Evolutionary conservation across 1,139 yeast species (phyloP).

Genomic region (Trichomonascaceae sp.): DNA sequence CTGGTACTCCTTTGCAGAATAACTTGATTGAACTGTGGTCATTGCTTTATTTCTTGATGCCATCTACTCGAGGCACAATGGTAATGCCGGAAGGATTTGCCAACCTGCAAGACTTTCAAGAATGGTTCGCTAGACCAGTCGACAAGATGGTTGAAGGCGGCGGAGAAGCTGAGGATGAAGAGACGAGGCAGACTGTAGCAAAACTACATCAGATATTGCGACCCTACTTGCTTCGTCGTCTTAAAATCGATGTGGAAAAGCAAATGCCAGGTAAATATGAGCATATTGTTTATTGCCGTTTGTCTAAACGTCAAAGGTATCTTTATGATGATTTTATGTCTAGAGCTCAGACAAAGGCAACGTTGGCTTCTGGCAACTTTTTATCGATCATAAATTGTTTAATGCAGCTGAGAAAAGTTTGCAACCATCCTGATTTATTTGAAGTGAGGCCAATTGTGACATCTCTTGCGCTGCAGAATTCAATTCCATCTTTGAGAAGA

Average conservation of each 20-base stretch:
- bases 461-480: slow-evolving; percentile 66
- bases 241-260: slow-evolving; percentile 94
- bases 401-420: slow-evolving; percentile 96
- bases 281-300: slow-evolving; percentile 84
- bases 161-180: slow-evolving; percentile 51
- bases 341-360: slow-evolving; percentile 89
- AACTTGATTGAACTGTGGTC: slow-evolving; percentile 94
- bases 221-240: slow-evolving; percentile 83
- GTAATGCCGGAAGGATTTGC: slow-evolving; percentile 97
- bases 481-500: slow-evolving; percentile 50
- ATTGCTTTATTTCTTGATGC: slow-evolving; percentile 88
- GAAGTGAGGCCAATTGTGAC: slow-evolving; percentile 95
- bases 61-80: slow-evolving; percentile 48
- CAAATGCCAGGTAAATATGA: slow-evolving; percentile 99
- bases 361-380: slow-evolving; percentile 90
- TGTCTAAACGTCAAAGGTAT: slow-evolving; percentile 87
- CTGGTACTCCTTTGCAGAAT: slow-evolving; percentile 95
- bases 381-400: slow-evolving; percentile 92
- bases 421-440: slow-evolving; percentile 95
- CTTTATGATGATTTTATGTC: slow-evolving; percentile 97
- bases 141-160: slow-evolving; percentile 82
- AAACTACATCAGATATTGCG: slow-evolving; percentile 89
- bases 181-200: slow-evolving; percentile 77
- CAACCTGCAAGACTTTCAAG: slow-evolving; percentile 88
- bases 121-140: slow-evolving; percentile 97